phyloP scores from a whole-genome alignment of 169 alveolate genomes.

The Plasmodium coatneyi region DNA sequence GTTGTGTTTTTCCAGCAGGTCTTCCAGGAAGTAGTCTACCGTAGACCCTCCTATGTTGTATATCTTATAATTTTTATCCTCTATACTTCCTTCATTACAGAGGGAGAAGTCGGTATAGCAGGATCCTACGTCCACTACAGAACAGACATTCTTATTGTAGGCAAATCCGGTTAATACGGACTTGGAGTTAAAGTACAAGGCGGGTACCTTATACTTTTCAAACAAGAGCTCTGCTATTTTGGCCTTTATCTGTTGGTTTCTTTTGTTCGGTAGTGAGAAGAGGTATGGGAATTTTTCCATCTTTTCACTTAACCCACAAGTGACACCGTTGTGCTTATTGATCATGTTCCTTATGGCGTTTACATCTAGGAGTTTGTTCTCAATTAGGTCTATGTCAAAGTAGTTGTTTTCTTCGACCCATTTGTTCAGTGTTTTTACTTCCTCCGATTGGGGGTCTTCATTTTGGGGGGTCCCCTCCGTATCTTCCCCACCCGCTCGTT shows the following conservation, averaged over 20 bases:
- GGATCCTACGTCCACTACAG: slow-evolving; percentile 58
- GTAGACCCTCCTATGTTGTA: slow-evolving; percentile 56
- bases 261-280: slow-evolving; percentile 60
- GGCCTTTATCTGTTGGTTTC: slow-evolving; percentile 37
- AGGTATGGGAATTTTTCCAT: slow-evolving; percentile 36
- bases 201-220: slow-evolving; percentile 52
- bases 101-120: slow-evolving; percentile 56
- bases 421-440: neutral
- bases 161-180: slow-evolving; percentile 46
- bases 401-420: slow-evolving; percentile 31
- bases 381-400: slow-evolving; percentile 28
- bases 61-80: slow-evolving; percentile 60
- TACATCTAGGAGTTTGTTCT: slow-evolving; percentile 22
- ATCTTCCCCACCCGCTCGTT: neutral
- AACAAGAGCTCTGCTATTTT: slow-evolving; percentile 44
- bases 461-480: neutral
- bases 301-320: slow-evolving; percentile 54
- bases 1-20: slow-evolving; percentile 29
- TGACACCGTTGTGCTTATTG: slow-evolving; percentile 26
- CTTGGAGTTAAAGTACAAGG: slow-evolving; percentile 44
- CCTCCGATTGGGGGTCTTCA: neutral
- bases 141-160: slow-evolving; percentile 34
- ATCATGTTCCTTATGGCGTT: slow-evolving; percentile 42
- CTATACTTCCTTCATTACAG: slow-evolving; percentile 39
- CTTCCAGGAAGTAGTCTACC: slow-evolving; percentile 26